Base-by-base conservation (phyloP, 202 grass and related monocot species). In the Panicum virgatum region DNA sequence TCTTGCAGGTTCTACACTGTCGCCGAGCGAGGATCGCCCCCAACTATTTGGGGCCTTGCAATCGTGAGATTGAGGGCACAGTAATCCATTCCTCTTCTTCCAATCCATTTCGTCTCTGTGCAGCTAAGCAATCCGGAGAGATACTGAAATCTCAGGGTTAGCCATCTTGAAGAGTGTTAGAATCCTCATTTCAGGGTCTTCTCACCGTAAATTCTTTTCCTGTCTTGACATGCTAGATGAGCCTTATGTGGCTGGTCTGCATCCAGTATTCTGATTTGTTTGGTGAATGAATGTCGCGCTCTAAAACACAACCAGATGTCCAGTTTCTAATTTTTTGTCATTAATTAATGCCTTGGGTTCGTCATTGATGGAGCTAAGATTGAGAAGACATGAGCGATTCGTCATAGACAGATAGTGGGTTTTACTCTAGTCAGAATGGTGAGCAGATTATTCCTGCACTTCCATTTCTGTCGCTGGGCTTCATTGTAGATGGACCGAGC, bases 31-130 rank as follows among this genome's bases (percentile, higher is more conserved):
- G 7, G 73, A 83, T 66, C 60, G 26, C 0, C 20, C 32, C 11
- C 9, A 7, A n/a, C 53, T 90, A 27, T 90, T 90, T 19, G 88
- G 88, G 37, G 51, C 78, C 6, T 90, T 83, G 88, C 74, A 83
- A 44, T 79, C 74, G 12, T 90, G 80, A 79, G 67, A 74, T 44
- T 56, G 34, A 6, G 16, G n/a, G 34, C 15, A 23, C 14, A 36
- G 18, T 27, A 60, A 23, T 75, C 71, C 23, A 59, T 58, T 58
- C 54, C 56, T 60, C 25, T 8, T 26, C 47, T 22, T 89, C 32
- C 38, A 34, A 73, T 39, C 47, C 22, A 67, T 61, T 68, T 52
- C 34, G 11, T 25, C 34, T 71, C 13, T 29, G 51, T 86, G 83
- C 81, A 77, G 45, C 36, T 38, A 83, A 79, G 44, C 20, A 25